Conservation (phyloP, 129 eudicot species). For the Rutidosis leptorrhynchoides region DNA sequence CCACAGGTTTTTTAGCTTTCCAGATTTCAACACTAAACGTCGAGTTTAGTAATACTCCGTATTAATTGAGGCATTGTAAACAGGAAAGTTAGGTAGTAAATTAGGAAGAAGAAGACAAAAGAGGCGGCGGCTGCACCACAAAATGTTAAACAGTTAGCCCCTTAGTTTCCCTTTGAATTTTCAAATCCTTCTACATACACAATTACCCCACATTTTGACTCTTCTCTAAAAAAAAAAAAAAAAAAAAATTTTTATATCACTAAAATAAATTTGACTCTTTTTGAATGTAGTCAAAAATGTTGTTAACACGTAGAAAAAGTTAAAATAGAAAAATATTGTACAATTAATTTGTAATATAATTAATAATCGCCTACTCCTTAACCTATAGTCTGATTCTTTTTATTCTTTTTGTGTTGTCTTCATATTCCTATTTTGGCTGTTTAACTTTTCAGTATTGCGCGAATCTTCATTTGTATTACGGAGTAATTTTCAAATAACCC, state of each 20-base stretch:
- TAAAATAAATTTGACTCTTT: too few relatives aligned
- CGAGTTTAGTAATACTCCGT: not conserved
- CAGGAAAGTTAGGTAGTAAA: not conserved
- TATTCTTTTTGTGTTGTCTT: not conserved
- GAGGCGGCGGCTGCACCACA: conserved; percentile 1
- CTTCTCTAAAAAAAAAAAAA: too few relatives aligned
- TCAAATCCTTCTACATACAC: not conserved
- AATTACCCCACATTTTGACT: not conserved
- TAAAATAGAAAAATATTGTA: too few relatives aligned
- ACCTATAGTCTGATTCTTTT: not conserved
- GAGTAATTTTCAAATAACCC: not conserved
- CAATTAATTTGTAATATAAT: too few relatives aligned
- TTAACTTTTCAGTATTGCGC: not conserved
- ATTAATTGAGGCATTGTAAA: conserved; percentile 9
- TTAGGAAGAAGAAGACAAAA: conserved; percentile 11
- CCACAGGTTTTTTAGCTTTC: not conserved
- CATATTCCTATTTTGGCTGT: not conserved
- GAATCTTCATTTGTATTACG: not conserved
- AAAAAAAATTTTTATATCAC: too few relatives aligned
- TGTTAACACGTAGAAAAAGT: too few relatives aligned
- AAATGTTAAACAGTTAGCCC: not conserved
- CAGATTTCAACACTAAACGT: not conserved
- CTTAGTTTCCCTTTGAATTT: not conserved
- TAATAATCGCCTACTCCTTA: conserved; percentile 2
- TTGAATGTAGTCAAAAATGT: too few relatives aligned